Percentiles rank a stretch among this genome's conserved stretches.
phyloP scores from a whole-genome alignment of 106 monocot species.

The Alisma plantagoaquatica region DNA sequence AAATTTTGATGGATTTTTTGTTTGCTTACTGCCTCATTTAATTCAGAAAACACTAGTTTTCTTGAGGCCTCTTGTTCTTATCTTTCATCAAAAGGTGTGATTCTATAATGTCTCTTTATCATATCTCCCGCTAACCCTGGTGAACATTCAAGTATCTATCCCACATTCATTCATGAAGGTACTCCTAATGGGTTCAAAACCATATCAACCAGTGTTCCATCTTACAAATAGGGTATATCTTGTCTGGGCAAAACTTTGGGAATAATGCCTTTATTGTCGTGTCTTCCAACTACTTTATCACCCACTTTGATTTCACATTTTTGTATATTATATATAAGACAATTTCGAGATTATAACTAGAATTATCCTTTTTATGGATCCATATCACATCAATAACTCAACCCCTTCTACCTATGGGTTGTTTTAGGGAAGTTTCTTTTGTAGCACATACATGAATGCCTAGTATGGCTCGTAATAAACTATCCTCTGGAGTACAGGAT shows the following conservation, averaged over 20 bases:
- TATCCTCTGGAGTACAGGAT: constrained; percentile 6
- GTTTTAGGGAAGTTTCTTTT: constrained; percentile 10
- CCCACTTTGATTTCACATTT: constrained; percentile 13
- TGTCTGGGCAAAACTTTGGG: constrained; percentile 5
- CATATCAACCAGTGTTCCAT: background rate
- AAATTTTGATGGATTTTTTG: background rate
- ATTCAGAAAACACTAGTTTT: too few relatives aligned
- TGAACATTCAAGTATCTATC: background rate
- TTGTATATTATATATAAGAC: constrained; percentile 9
- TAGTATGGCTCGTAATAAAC: constrained; percentile 7
- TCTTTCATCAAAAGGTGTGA: too few relatives aligned
- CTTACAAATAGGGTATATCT: background rate
- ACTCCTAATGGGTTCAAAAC: background rate
- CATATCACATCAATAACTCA: constrained; percentile 9
- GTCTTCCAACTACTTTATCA: constrained; percentile 3
- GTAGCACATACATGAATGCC: constrained; percentile 4
- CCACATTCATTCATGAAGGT: constrained; percentile 4
- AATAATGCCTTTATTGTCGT: constrained; percentile 6
- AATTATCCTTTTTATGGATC: constrained; percentile 1
- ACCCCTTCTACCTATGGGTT: constrained; percentile 7
- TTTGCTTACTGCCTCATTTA: background rate
- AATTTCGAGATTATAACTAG: background rate
- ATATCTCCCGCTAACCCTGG: constrained; percentile 1
- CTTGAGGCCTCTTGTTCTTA: too few relatives aligned
- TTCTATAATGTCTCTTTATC: too few relatives aligned